Evolutionary conservation across 352 stramenopile genomes (phyloP).

Genomic region (Phytophthora boehmeriae): DNA sequence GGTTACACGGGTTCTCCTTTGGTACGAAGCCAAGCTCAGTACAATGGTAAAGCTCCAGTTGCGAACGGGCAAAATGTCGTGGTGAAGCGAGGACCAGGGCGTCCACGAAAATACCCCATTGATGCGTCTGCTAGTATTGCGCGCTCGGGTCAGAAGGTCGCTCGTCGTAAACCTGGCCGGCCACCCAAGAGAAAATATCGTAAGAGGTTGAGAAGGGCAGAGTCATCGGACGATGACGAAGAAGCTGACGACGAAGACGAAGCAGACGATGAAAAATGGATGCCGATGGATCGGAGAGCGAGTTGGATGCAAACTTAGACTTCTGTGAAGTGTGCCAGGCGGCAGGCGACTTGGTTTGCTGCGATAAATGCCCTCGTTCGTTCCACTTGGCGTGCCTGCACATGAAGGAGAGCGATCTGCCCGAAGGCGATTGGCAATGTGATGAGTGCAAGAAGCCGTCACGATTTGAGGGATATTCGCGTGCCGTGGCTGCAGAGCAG

Average conservation of each 20-base stretch:
- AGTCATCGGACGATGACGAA: neutral
- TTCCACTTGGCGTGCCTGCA: constrained; percentile 91
- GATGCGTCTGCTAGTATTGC: neutral
- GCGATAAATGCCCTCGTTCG: constrained; percentile 90
- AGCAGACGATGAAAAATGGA: constrained; percentile 22
- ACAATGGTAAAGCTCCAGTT: constrained; percentile 6
- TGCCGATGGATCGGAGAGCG: constrained; percentile 49
- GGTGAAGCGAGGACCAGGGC: neutral
- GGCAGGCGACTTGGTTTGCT: constrained; percentile 89
- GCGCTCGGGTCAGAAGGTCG: constrained; percentile 13
- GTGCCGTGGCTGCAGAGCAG: constrained; percentile 50
- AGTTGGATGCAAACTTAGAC: constrained; percentile 83
- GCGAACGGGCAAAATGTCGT: neutral
- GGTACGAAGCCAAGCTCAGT: constrained; percentile 7
- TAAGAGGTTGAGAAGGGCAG: neutral
- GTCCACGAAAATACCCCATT: constrained; percentile 1
- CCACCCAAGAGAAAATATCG: constrained; percentile 20
- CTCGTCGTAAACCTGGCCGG: constrained; percentile 2
- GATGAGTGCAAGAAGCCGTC: constrained; percentile 75
- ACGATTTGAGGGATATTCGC: constrained; percentile 60
- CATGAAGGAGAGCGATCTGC: constrained; percentile 73
- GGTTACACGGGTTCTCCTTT: constrained; percentile 8
- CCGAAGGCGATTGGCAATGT: constrained; percentile 86
- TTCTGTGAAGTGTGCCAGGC: constrained; percentile 86
- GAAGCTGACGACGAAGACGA: constrained; percentile 21